Evolutionary conservation across 768 basidiomycete species (phyloP).

Genomic region (Mycena latifolia): DNA sequence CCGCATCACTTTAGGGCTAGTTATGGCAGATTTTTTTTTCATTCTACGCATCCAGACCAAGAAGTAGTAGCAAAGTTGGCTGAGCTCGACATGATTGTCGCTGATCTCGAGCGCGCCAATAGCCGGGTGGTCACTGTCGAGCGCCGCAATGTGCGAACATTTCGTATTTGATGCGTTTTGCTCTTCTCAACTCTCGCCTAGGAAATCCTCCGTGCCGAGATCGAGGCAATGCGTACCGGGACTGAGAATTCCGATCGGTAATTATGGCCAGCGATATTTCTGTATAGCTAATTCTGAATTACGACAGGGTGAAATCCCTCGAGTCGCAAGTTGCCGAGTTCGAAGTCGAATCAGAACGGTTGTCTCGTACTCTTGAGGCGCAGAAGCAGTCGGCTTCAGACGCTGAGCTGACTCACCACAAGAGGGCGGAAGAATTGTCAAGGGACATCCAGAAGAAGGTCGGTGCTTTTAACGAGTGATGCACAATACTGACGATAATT

Average conservation of each 20-base stretch:
- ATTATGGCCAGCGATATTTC: conserved; percentile 37
- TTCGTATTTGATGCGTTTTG: conserved; percentile 6
- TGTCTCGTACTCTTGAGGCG: conserved; percentile 73
- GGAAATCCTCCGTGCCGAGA: conserved; percentile 97
- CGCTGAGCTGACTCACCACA: conserved; percentile 59
- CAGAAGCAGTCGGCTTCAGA: conserved; percentile 67
- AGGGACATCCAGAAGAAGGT: conserved; percentile 71
- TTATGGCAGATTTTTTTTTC: background rate
- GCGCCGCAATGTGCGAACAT: conserved; percentile 81
- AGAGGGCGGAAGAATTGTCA: conserved; percentile 69
- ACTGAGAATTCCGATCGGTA: conserved; percentile 79
- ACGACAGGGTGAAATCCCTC: conserved; percentile 73
- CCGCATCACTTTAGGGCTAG: background rate
- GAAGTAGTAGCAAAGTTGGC: conserved; percentile 91
- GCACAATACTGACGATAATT: background rate
- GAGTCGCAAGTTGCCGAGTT: conserved; percentile 81
- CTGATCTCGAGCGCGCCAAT: conserved; percentile 96
- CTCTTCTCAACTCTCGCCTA: conserved; percentile 43
- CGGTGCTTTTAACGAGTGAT: conserved; percentile 13
- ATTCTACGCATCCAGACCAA: conserved; percentile 69
- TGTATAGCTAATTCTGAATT: conserved; percentile 6
- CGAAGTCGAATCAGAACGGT: conserved; percentile 79
- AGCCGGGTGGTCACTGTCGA: conserved; percentile 93
- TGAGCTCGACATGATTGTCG: conserved; percentile 95
- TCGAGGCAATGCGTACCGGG: conserved; percentile 89